These are phyloP conservation scores for Phytophthora hibernalis DNA, from an alignment of 352 stramenopile genomes.

Conservation along the genomic window DNA sequence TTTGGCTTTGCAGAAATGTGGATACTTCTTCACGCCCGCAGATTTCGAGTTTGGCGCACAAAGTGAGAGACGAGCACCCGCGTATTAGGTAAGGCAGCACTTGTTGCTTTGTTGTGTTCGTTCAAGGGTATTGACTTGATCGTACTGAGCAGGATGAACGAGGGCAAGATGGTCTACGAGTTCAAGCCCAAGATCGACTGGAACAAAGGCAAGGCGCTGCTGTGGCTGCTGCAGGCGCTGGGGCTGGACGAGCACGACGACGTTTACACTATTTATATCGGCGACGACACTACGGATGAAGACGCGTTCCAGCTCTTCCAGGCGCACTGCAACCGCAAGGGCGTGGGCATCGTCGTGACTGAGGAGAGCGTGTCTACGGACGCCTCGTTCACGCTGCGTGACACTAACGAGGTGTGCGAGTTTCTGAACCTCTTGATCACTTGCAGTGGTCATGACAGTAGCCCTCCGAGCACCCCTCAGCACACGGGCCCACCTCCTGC, in stretches of 20 bases:
- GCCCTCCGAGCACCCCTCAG: constrained; percentile 28
- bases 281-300: constrained; percentile 92
- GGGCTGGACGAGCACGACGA: constrained; percentile 74
- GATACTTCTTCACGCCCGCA: constrained; percentile 42
- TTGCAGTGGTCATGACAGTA: constrained; percentile 36
- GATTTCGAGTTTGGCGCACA: constrained; percentile 57
- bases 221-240: constrained; percentile 86
- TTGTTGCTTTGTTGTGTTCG: constrained; percentile 6
- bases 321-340: constrained; percentile 54
- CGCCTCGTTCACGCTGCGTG: constrained; percentile 79
- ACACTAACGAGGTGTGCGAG: constrained; percentile 75
- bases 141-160: constrained; percentile 58
- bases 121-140: not conserved
- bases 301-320: constrained; percentile 85
- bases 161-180: constrained; percentile 92
- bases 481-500: constrained; percentile 11
- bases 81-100: constrained; percentile 56
- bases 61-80: constrained; percentile 50
- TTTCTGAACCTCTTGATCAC: constrained; percentile 78
- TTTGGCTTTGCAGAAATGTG: constrained; percentile 58
- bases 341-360: constrained; percentile 86
- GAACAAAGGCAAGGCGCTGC: constrained; percentile 92
- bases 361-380: constrained; percentile 74
- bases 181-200: constrained; percentile 92
- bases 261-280: constrained; percentile 93